Evolutionary conservation across 371 early-diverging fungal genomes (phyloP).

Genomic region (Mucor lusitanicus): DNA sequence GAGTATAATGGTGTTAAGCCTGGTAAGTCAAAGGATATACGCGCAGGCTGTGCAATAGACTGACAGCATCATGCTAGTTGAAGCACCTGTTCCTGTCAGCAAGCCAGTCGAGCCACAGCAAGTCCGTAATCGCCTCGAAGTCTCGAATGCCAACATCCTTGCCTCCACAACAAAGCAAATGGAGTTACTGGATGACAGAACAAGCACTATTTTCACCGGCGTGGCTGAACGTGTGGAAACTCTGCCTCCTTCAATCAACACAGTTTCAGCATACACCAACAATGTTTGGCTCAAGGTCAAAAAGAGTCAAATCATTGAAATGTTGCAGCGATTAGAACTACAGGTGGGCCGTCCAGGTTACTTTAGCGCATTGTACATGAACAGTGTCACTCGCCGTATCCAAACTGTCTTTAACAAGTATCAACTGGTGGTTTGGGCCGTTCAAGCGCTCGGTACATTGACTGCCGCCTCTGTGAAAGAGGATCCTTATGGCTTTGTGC

Average conservation of each 20-base stretch:
- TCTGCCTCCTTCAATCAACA: background rate
- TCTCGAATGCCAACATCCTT: slow-evolving; percentile 24
- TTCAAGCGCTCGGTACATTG: slow-evolving; percentile 53
- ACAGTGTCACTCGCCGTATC: slow-evolving; percentile 33
- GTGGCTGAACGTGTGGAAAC: slow-evolving; percentile 1
- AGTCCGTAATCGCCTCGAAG: slow-evolving; percentile 21
- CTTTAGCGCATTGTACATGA: slow-evolving; percentile 16
- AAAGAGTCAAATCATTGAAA: background rate
- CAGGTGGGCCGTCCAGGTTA: background rate
- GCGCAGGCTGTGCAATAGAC: background rate
- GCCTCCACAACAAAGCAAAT: slow-evolving; percentile 11
- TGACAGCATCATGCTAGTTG: background rate
- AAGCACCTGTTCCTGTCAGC: slow-evolving; percentile 11
- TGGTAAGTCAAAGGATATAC: slow-evolving; percentile 12
- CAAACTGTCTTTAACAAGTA: slow-evolving; percentile 44
- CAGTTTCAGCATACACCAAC: background rate
- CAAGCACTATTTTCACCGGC: slow-evolving; percentile 14
- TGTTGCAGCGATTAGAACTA: slow-evolving; percentile 12
- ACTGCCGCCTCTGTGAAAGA: slow-evolving; percentile 52
- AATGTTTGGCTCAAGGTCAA: slow-evolving; percentile 5
- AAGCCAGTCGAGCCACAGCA: slow-evolving; percentile 16
- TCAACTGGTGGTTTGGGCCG: slow-evolving; percentile 47
- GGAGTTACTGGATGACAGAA: slow-evolving; percentile 4
- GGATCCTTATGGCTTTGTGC: slow-evolving; percentile 58
- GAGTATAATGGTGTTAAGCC: slow-evolving; percentile 32